Evolutionary conservation across 306 rosid genomes (phyloP).

Genomic region (Mimosa pudica): DNA sequence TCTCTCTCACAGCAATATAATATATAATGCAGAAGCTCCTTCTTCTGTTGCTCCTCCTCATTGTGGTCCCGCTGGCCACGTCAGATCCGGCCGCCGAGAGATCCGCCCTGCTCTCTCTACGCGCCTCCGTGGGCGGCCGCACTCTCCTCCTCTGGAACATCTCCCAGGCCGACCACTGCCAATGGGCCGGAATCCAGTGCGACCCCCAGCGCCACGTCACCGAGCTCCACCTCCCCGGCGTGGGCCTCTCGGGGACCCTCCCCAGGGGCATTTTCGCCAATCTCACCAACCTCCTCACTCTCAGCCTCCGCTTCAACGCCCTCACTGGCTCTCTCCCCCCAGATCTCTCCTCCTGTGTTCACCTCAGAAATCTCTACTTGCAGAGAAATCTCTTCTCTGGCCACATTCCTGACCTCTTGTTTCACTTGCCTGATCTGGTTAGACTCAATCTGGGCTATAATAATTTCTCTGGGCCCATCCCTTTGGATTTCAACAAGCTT

Average conservation of each 20-base stretch:
- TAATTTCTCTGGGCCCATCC: constrained; percentile 57
- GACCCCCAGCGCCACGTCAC: constrained; percentile 38
- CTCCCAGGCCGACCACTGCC: constrained; percentile 45
- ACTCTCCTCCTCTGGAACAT: constrained; percentile 56
- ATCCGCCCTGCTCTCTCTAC: constrained; percentile 52
- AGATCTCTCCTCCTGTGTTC: constrained; percentile 58
- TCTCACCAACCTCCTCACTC: constrained; percentile 57
- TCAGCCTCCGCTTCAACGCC: constrained; percentile 67
- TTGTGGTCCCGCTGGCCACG: constrained; percentile 6
- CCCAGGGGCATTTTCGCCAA: constrained; percentile 56
- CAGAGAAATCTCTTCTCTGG: constrained; percentile 57
- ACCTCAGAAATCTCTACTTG: constrained; percentile 61
- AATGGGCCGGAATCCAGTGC: constrained; percentile 64
- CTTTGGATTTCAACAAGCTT: constrained; percentile 39
- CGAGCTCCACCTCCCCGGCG: constrained; percentile 66
- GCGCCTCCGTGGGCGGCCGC: constrained; percentile 53
- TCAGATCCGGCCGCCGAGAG: constrained; percentile 53
- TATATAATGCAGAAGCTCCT: background rate
- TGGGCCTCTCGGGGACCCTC: constrained; percentile 59
- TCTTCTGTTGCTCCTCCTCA: constrained; percentile 8
- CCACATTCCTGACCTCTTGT: constrained; percentile 44
- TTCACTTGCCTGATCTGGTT: constrained; percentile 43
- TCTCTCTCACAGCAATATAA: constrained; percentile 3
- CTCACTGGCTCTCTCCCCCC: constrained; percentile 52
- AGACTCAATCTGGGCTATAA: constrained; percentile 64